Base-by-base conservation (phyloP, 192 early-diverging fungal genomes). In the Phlyctochytrium bullatum region DNA sequence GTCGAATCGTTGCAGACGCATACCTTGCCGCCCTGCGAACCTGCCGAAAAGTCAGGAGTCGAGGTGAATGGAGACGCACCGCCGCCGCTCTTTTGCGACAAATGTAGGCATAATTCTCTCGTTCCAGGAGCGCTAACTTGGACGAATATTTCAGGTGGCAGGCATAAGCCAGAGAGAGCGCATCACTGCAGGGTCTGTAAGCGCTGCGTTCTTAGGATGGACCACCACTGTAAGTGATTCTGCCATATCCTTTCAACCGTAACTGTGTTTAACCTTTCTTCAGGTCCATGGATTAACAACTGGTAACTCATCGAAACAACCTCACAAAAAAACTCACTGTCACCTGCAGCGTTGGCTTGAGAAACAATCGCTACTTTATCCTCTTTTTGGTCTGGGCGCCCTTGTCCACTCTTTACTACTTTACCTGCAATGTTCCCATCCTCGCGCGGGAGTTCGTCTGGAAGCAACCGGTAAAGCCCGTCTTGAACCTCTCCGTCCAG, bases 361-460 rank as follows among this genome's bases (percentile, higher is more conserved):
- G 52, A 25, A 67, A 67, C 32, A 57, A 67, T 34, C 65, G 65
- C 0, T 62, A 67, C 32, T 67, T 67, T 34, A 23, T 24, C 65
- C 47, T 62, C 28, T 67, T 67, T 32, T 25, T 67, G n/a, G 24
- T 34, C 24, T 67, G 35, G 25, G 16, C 61, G 6, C 34, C 61
- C 10, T 4, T 62, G 33, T 10, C 12, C 4, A 24, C 35, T 34
- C 16, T 62, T 6, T 62, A 62, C 50, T 62, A 62, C 61, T 62
- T 35, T 54, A 6, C 34, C 4, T 47, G 47, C 35, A 50, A 54
- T 28, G 16, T 25, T 6, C 61, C 25, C 6, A 62, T 62, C 12
- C 25, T 57, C 54, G 10, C 12, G 54, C 10, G 20, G 10, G 54
- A 20, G 6, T 57, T 57, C 27, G 25, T 57, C 27, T 10, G 27